A percentile compares a stretch with the other conserved stretches of the same genome.
Evolutionary conservation across 805 yeast species (phyloP).

Genomic region (Saccharomycopsis schoenii): DNA sequence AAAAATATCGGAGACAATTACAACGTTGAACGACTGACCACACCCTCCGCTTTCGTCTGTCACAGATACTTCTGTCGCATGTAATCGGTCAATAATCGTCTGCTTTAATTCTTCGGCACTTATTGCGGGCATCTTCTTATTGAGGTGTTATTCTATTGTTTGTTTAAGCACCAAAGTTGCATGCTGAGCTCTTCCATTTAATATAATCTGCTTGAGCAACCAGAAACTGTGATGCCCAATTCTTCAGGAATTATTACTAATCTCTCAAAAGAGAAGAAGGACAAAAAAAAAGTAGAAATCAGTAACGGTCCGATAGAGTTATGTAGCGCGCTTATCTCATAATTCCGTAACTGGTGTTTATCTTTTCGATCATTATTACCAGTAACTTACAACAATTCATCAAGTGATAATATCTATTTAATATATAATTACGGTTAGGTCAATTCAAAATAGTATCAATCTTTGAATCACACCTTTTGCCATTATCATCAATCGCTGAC

Average conservation of each 20-base stretch:
- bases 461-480: slow-evolving; percentile 4
- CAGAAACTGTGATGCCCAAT: neutral
- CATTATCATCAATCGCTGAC: neutral
- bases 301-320: neutral
- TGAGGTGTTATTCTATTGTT: neutral
- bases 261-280: neutral
- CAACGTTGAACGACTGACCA: slow-evolving; percentile 94
- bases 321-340: neutral
- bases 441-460: slow-evolving; percentile 10
- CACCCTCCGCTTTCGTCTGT: slow-evolving; percentile 70
- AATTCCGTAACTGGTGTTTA: neutral
- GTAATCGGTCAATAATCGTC: slow-evolving; percentile 13
- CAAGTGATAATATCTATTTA: neutral
- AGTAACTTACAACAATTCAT: too few relatives aligned
- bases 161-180: neutral
- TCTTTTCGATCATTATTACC: neutral
- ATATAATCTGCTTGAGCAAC: too few relatives aligned
- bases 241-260: neutral
- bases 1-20: slow-evolving; percentile 67
- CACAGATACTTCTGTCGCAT: slow-evolving; percentile 24
- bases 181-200: too few relatives aligned
- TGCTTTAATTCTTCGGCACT: slow-evolving; percentile 10
- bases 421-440: neutral
- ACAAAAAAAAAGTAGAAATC: neutral
- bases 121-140: neutral